Base-by-base conservation (phyloP, 192 early-diverging fungal species). In the Rhizoclosmatium globosum region DNA sequence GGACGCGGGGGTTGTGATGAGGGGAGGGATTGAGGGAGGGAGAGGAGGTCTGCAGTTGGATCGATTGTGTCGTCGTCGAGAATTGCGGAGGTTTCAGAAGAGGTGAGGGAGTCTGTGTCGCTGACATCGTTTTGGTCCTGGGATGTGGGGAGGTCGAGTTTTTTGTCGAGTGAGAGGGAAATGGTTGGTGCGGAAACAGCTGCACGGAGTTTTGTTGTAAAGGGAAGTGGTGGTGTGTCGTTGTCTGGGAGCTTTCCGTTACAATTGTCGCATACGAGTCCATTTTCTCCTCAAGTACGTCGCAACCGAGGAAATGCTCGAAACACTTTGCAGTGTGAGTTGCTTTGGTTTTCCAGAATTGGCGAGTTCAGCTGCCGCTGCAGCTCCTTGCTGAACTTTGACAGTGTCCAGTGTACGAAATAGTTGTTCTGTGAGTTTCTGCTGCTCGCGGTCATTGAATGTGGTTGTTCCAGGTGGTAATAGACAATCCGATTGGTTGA, bases 201-300 rank as follows among this genome's bases (percentile, higher is more conserved):
- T 9, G 6, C 48, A 50, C 48, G 48, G 6, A 50, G 15, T 15
- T 50, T 50, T 50, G 48, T 50, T 9, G 15, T 9, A 50, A 15
- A 4, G 6, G 48, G 4, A 15, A 15, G 48, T 50, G 48, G 48
- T 9, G 4, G 4, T 15, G 4, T 15, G 6, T 4, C 48, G 15
- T 50, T 15, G 48, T 50, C 15, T 50, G 4, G 6, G 15, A 15
- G 48, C 3, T 13, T 23, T 62, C 60, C 78, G 11, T 79, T 79
- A 67, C 92, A 93, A 50, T 88, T 81, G 11, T 93, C 91, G 73
- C 92, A 93, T 0, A 87, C 85, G 74, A 88, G 92, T 6, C 77
- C 80, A 76, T 92, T 86, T 15, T 89, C 85, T 1, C 90, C 91
- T 92, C 89, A 41, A 93, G 69, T 9, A 72, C 60, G 68, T 93